Evolutionary conservation across 257 asterid genomes (phyloP), one percentile per base, ranked within the genome.

Genomic region (Handroanthus guayacan): DNA sequence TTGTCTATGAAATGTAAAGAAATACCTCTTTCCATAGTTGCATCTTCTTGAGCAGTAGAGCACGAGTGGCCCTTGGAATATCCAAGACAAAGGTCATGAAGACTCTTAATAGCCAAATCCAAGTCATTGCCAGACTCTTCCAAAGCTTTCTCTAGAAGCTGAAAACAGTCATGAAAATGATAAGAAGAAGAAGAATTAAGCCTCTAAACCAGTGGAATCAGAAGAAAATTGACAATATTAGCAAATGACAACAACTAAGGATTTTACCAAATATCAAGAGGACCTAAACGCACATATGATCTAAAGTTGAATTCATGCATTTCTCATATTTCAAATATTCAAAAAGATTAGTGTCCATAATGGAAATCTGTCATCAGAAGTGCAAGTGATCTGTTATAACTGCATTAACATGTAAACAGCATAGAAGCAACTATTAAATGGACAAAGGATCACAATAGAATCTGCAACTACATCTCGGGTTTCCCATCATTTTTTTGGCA

Each of bases 141-240:
- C 66, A 89, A 67, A 56, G 87, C 87, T 79, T 82, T 84, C 86
- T 83, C 92, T 65, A 90, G 88, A 79, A 87, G 62, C 97, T 92
- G 87, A 80, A 78, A 73, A 45, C 6, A 60, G 41, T 34, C 45
- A 45, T 3, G n/a, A 17, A 70, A 57, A 10, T 60, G 25, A 64
- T 72, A 57, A 84, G 76, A 67, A 73, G 31, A 20, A 41, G 45
- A 67, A 73, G 31, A 20, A 41, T 5, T 39, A 13, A 44, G 75
- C 16, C n/a, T n/a, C 16, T 54, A 34, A 78, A 76, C n/a, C 3
- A 1, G 45, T 8, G 9, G 11, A 60, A 57, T 4, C 52, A 9
- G 17, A 63, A 2, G 76, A 39, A 57, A 56, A 62, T 10, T 20
- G 67, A 56, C 41, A 38, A 20, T 63, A 56, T 13, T 55, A 55